A percentile compares a stretch with the other conserved stretches of the same genome.
These are phyloP conservation scores for Mixia osmundae DNA, from an alignment of 1,284 basidiomycete species.

Conservation along the genomic window DNA sequence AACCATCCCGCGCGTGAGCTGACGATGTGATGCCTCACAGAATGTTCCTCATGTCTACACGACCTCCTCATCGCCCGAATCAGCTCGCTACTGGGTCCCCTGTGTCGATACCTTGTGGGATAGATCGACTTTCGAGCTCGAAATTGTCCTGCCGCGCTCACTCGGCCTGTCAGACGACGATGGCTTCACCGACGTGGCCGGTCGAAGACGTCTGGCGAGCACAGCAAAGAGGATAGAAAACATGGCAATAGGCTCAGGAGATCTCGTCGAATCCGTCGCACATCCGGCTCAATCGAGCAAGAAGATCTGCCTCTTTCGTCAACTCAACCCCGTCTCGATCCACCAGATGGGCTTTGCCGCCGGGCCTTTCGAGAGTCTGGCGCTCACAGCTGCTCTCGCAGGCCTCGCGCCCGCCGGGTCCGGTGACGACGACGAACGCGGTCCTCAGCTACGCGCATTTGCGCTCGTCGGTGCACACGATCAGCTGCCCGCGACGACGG, in stretches of 20 bases:
- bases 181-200: slow-evolving; percentile 31
- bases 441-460: slow-evolving; percentile 77
- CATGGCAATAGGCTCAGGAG: slow-evolving; percentile 77
- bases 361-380: slow-evolving; percentile 67
- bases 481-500: slow-evolving; percentile 39
- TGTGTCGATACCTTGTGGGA: slow-evolving; percentile 91
- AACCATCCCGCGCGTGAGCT: slow-evolving; percentile 3
- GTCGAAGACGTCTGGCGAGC: slow-evolving; percentile 35
- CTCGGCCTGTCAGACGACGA: slow-evolving; percentile 40
- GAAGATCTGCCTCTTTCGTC: slow-evolving; percentile 81
- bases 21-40: slow-evolving; percentile 26
- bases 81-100: slow-evolving; percentile 89
- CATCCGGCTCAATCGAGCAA: slow-evolving; percentile 88
- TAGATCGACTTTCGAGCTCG: slow-evolving; percentile 94
- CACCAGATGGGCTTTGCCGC: slow-evolving; percentile 92
- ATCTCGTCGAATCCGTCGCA: slow-evolving; percentile 76
- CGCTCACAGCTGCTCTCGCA: slow-evolving; percentile 34
- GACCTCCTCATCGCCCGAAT: slow-evolving; percentile 62
- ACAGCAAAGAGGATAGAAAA: no score
- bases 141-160: slow-evolving; percentile 75
- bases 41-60: slow-evolving; percentile 83
- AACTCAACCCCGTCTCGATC: slow-evolving; percentile 65
- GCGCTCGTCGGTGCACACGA: slow-evolving; percentile 66
- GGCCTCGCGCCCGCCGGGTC: slow-evolving; percentile 27
- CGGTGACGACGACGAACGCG: slow-evolving; percentile 22